Conservation (phyloP, 148 eudicot genomes). For the Hydrangea macrophylla region DNA sequence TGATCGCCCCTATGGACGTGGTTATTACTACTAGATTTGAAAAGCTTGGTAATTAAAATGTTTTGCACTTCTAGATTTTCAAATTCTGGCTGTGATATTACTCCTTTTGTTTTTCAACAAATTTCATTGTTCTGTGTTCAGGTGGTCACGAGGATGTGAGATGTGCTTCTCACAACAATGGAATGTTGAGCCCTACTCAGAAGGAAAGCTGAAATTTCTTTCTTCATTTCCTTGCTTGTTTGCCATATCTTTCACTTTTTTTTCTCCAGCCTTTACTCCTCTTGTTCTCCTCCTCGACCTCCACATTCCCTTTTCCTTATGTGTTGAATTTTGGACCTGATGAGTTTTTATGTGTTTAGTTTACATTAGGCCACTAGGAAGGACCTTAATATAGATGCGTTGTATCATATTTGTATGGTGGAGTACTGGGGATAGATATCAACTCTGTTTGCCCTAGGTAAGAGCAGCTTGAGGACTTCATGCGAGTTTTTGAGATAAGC, state of each 20-base stretch:
- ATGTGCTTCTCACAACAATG: neutral
- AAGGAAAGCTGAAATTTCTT: conserved; percentile 24
- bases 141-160: conserved; percentile 17
- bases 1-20: conserved; percentile 63
- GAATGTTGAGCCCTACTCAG: conserved; percentile 14
- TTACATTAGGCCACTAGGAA: conserved; percentile 4
- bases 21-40: conserved; percentile 50
- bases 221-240: conserved; percentile 6
- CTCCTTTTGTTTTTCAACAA: conserved; percentile 5
- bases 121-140: conserved; percentile 9
- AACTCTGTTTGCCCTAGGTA: conserved; percentile 5
- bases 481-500: conserved; percentile 1
- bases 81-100: neutral
- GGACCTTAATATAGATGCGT: conserved; percentile 1
- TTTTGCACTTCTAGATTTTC: neutral
- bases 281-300: neutral
- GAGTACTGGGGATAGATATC: neutral
- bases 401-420: neutral
- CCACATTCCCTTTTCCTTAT: neutral
- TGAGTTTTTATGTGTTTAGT: conserved; percentile 9
- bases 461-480: conserved; percentile 15
- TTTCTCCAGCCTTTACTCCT: neutral
- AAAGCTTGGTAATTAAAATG: conserved; percentile 24
- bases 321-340: neutral
- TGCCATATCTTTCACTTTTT: conserved; percentile 8